Percentiles rank a stretch among this genome's conserved stretches.
Evolutionary conservation across 129 eudicot genomes (phyloP).

Genomic region (Sambucus nigra): DNA sequence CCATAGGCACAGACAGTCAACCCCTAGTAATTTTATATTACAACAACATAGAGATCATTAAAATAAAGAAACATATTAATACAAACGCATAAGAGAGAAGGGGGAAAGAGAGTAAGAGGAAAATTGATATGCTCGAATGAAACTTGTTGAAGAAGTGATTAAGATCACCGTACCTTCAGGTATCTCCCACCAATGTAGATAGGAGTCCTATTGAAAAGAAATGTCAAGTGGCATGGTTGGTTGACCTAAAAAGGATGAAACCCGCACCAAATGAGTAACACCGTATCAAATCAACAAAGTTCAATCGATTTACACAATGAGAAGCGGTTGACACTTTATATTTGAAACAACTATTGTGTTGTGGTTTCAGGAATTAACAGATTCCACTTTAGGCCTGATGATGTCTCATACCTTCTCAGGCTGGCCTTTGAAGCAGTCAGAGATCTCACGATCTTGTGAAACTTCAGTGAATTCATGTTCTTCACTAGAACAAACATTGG

Average conservation of each 20-base stretch:
- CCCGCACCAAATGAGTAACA: background rate
- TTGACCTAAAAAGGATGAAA: conserved; percentile 33
- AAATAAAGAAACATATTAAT: too few species aligned
- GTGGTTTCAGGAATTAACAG: too few species aligned
- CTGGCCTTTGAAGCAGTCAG: conserved; percentile 22
- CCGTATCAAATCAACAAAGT: background rate
- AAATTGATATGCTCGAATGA: background rate
- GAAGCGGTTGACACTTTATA: background rate
- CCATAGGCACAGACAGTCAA: too few species aligned
- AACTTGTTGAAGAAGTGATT: background rate
- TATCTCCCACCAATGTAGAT: conserved; percentile 93
- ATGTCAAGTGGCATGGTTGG: conserved; percentile 53
- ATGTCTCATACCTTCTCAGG: conserved; percentile 41
- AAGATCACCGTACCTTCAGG: conserved; percentile 55
- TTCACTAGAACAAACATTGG: conserved; percentile 19
- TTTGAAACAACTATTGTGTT: conserved; percentile 5
- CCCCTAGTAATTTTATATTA: too few species aligned
- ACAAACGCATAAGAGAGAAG: too few species aligned
- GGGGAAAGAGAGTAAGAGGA: too few species aligned
- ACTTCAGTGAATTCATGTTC: conserved; percentile 22
- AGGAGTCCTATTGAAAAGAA: conserved; percentile 49
- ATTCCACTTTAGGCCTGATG: conserved; percentile 5
- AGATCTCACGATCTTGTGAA: conserved; percentile 19
- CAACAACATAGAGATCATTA: too few species aligned
- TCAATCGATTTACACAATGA: background rate